phyloP scores from a whole-genome alignment of 2,329 filamentous ascomycete species.

The Leptographium galeiforme region DNA sequence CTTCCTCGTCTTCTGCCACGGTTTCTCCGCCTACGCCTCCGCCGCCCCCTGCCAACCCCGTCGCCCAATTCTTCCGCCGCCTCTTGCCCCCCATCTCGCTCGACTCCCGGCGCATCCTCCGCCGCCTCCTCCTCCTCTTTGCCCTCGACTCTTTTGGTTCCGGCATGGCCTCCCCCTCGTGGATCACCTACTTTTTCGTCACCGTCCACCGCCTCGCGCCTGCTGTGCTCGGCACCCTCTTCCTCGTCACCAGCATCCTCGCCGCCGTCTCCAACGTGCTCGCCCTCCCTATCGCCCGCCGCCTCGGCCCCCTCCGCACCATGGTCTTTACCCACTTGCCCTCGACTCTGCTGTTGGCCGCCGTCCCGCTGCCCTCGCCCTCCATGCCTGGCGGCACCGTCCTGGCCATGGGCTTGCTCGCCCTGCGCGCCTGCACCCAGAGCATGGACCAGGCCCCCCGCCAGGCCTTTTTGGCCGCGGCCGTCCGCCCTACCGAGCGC shows the following conservation, averaged over 20 bases:
- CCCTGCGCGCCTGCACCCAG: slow-evolving; percentile 47
- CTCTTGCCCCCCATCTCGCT: slow-evolving; percentile 44
- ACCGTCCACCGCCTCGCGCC: slow-evolving; percentile 33
- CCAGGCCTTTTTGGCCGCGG: slow-evolving; percentile 53
- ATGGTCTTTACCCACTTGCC: slow-evolving; percentile 68
- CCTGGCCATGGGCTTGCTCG: slow-evolving; percentile 35
- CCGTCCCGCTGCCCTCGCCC: slow-evolving; percentile 29
- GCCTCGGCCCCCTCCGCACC: slow-evolving; percentile 23
- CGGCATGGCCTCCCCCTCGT: slow-evolving; percentile 35
- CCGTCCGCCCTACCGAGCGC: slow-evolving; percentile 49
- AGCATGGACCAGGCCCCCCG: slow-evolving; percentile 62
- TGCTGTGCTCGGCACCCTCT: slow-evolving; percentile 37
- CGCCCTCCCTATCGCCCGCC: slow-evolving; percentile 36
- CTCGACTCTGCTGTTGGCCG: slow-evolving; percentile 48
- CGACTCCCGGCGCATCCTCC: slow-evolving; percentile 38
- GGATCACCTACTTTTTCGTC: slow-evolving; percentile 45
- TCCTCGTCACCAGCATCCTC: slow-evolving; percentile 39
- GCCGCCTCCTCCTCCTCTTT: slow-evolving; percentile 33
- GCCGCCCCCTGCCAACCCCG: background rate
- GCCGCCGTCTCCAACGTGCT: slow-evolving; percentile 37
- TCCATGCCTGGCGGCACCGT: slow-evolving; percentile 1
- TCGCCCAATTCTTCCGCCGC: slow-evolving; percentile 1
- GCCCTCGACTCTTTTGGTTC: slow-evolving; percentile 31
- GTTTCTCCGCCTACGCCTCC: background rate
- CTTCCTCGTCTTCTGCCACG: background rate